A percentile compares a stretch with the other conserved stretches of the same genome.
phyloP scores from a whole-genome alignment of 2,329 filamentous ascomycete species.

The Monosporascus sp. region DNA sequence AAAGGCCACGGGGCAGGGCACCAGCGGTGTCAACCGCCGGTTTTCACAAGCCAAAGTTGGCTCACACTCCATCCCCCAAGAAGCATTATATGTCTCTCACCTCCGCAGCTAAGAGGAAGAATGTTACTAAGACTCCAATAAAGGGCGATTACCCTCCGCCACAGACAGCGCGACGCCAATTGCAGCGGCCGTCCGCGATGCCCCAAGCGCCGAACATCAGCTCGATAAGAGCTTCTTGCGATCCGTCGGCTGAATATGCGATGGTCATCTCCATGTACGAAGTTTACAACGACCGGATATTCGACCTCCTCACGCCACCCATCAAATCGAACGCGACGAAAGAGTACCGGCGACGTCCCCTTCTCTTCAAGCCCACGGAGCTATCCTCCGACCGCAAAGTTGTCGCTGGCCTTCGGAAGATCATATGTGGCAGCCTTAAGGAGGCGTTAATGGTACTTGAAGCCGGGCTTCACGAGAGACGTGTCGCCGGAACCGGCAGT shows the following conservation, averaged over 20 bases:
- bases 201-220: constrained; percentile 72
- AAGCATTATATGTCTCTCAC: constrained; percentile 42
- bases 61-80: constrained; percentile 21
- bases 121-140: constrained; percentile 38
- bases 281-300: constrained; percentile 97
- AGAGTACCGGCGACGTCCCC: constrained; percentile 67
- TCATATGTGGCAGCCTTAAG: constrained; percentile 74
- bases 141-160: constrained; percentile 50
- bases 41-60: constrained; percentile 25
- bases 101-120: constrained; percentile 40
- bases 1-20: constrained; percentile 5
- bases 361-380: constrained; percentile 92
- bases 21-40: constrained; percentile 12
- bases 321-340: constrained; percentile 57
- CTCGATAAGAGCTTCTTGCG: constrained; percentile 60
- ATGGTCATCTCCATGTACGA: constrained; percentile 97
- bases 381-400: constrained; percentile 86
- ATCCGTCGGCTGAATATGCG: constrained; percentile 71
- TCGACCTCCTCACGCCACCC: constrained; percentile 74
- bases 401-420: constrained; percentile 84
- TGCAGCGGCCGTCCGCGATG: constrained; percentile 64
- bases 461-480: constrained; percentile 78
- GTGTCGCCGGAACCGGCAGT: constrained; percentile 84
- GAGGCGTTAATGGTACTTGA: constrained; percentile 89
- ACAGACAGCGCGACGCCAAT: constrained; percentile 54